Evolutionary conservation across 2,329 filamentous ascomycete species (phyloP), one percentile per base, ranked within the genome.

Genomic region (Dendryphion nanum): DNA sequence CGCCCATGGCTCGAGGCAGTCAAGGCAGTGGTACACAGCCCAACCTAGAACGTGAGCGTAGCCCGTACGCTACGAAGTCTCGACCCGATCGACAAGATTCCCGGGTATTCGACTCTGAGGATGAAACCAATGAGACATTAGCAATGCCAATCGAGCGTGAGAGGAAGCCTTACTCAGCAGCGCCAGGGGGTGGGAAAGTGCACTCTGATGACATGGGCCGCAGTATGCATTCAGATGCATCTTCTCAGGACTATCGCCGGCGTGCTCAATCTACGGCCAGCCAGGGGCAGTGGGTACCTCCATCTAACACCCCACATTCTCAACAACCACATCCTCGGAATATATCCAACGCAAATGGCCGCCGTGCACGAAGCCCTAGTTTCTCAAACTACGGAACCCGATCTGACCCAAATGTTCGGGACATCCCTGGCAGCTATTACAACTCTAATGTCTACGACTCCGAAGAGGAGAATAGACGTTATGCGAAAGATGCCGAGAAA

Each of bases 91-190:
- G 10, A 8, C 8, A 18, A 20, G 57, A 63, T 15, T 26, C 44
- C 3, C 51, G 40, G 21, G 43, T 44, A 4, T 57, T 70, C 12
- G 68, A 60, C 5, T 48, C 50, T 3, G 62, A 64, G 2, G 50
- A 60, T n/a, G 68, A 72, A 31, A 57, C 68, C 12, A 59, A 61
- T 5, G 51, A 57, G 2, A 59, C 67, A 1, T 61, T 71, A 1
- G 56, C 69, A 1, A 67, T 74, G 1, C 77, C 78, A 1, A 76
- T 85, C 32, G 82, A 86, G 53, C 76, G 82, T 5, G 78, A 85
- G 51, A 70, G 82, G 24, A 79, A 85, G 43, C 82, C 82, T 0
- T 86, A 85, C 51, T 69, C 66, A 18, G 76, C 75, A 1, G 74
- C 76, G 17, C 78, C 79, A 13, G 80, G 80, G 7, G 69, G 65